Percentiles rank a stretch among this genome's conserved stretches.
These are phyloP conservation scores for Macadamia integrifolia DNA, from an alignment of 164 flowering plant genomes.

Conservation along the genomic window DNA sequence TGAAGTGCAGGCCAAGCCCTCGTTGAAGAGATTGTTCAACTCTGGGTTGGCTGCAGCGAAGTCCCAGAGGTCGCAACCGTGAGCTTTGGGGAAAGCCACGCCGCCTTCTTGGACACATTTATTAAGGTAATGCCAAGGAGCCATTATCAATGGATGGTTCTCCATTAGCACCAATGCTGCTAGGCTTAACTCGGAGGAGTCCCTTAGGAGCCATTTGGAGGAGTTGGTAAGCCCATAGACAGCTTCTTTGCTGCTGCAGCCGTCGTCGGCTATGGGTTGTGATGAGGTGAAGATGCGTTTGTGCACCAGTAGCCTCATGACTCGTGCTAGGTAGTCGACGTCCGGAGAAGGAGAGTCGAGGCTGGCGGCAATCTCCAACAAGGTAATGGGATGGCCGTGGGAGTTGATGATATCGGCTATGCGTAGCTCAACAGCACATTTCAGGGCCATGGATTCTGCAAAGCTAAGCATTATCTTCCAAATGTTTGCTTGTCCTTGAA, in stretches of 20 bases:
- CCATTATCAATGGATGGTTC: conserved; percentile 20
- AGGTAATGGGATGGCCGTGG: conserved; percentile 28
- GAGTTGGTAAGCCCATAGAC: conserved; percentile 27
- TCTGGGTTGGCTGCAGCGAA: conserved; percentile 23
- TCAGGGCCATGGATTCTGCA: conserved; percentile 38
- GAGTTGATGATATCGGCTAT: conserved; percentile 41
- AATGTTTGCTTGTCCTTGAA: conserved; percentile 33
- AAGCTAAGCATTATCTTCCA: conserved; percentile 30
- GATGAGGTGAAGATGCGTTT: conserved; percentile 24
- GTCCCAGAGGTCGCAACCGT: conserved; percentile 33
- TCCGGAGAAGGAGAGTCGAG: conserved; percentile 22
- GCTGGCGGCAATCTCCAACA: conserved; percentile 24
- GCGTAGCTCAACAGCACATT: conserved; percentile 44
- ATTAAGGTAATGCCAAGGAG: conserved; percentile 31
- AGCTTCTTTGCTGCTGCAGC: conserved; percentile 8
- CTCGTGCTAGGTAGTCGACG: conserved; percentile 28
- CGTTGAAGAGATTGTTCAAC: conserved; percentile 28
- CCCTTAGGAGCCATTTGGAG: conserved; percentile 29
- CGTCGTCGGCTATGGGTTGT: conserved; percentile 9
- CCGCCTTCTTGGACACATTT: conserved; percentile 28
- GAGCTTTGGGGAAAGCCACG: conserved; percentile 32
- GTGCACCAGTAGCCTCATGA: conserved; percentile 44
- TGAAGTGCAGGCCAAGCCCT: conserved; percentile 29
- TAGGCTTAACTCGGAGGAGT: conserved; percentile 16
- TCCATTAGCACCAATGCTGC: conserved; percentile 22